A percentile compares a stretch with the other conserved stretches of the same genome.
Conservation (phyloP, 1,139 yeast genomes). For the Debaryomyces coudertii region DNA sequence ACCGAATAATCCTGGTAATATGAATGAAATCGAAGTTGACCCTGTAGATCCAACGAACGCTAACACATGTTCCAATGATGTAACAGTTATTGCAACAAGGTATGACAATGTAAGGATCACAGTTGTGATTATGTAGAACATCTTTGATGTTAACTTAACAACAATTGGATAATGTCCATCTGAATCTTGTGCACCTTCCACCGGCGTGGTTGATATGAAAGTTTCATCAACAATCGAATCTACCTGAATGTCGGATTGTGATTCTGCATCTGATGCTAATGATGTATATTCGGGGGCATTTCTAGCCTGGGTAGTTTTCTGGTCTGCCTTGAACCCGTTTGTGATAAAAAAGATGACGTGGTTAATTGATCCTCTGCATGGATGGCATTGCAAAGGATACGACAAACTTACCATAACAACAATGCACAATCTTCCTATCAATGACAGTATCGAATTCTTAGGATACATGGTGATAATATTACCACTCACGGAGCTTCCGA, state of each 20-base stretch:
- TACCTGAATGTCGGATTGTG: constrained; percentile 15
- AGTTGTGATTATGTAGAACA: constrained; percentile 68
- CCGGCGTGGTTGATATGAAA: constrained; percentile 49
- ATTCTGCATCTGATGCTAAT: constrained; percentile 26
- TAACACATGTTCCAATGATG: constrained; percentile 79
- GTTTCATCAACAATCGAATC: constrained; percentile 33
- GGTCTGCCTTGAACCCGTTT: constrained; percentile 30
- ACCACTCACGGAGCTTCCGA: constrained; percentile 73
- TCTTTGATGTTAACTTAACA: constrained; percentile 54
- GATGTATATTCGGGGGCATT: constrained; percentile 20
- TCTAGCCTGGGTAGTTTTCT: constrained; percentile 12
- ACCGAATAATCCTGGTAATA: constrained; percentile 90
- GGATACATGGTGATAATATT: constrained; percentile 75
- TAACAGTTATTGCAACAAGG: constrained; percentile 73
- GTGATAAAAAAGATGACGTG: constrained; percentile 61
- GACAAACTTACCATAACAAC: constrained; percentile 70
- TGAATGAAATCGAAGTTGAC: constrained; percentile 89
- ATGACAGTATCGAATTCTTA: constrained; percentile 54
- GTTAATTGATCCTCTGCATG: constrained; percentile 72
- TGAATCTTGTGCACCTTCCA: constrained; percentile 54
- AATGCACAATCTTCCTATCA: constrained; percentile 71
- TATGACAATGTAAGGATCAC: constrained; percentile 65
- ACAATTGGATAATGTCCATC: constrained; percentile 55
- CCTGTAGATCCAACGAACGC: constrained; percentile 97
- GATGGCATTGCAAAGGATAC: constrained; percentile 77